Evolutionary conservation across 257 asterid genomes (phyloP), one percentile per base, ranked within the genome.

Genomic region (Asclepias syriaca): DNA sequence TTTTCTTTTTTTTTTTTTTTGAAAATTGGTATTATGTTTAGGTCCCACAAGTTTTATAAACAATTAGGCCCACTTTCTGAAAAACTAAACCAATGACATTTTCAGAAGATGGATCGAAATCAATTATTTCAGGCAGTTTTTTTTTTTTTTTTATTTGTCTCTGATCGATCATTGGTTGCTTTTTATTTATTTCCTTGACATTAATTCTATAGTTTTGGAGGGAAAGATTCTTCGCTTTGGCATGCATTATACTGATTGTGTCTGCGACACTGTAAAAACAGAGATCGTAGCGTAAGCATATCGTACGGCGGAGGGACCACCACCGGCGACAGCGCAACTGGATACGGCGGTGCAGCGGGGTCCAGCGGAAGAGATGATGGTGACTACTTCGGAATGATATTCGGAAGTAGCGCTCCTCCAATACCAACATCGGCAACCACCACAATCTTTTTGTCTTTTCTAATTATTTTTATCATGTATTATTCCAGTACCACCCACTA

Each of bases 281-380:
- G 98, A 85, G 90, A 85, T 79, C 88, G 78, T 53, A 72, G 90
- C 19, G 63, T 84, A 7, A 85, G 88, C 84, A 79, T 85, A 27
- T 80, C 89, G 37, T 75, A 78, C n/a, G 90, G 90, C 8, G 90
- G 90, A 2, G 90, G 96, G 45, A 77, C 87, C 46, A 80, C 87
- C 58, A 70, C 84, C 71, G 77, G 78, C 71, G 86, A 51, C 67
- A 45, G 92, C 24, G 81, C 76, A 12, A 72, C 63, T 76, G 72
- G 85, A 3, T 9, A 70, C 48, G 74, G 81, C 9, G 86, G 81
- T 73, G 75, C 69, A 0, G 77, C 87, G 85, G 79, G 88, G 85
- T 46, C 92, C 32, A 48, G 76, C 39, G 77, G 77, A 34, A 74
- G 76, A 0, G 83, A 82, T 1, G 90, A 78, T 22, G 84, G 72